phyloP scores from a whole-genome alignment of 1,284 basidiomycete genomes.

The Porphyrellus sp. region DNA sequence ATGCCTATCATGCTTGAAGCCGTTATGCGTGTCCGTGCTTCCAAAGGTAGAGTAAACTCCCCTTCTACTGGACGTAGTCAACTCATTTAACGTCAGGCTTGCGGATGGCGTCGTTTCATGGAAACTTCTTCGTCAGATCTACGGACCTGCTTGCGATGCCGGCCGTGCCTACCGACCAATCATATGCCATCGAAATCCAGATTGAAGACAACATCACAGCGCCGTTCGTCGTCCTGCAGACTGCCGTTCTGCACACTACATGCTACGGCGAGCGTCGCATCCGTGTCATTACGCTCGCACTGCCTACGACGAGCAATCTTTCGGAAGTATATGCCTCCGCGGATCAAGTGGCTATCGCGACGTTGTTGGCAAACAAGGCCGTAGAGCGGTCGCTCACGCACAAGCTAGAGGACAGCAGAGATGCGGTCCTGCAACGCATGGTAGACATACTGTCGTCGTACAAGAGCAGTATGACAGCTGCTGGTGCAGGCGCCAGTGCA shows the following conservation, averaged over 20 bases:
- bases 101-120: slow-evolving; percentile 97
- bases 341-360: slow-evolving; percentile 90
- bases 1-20: slow-evolving; percentile 97
- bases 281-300: slow-evolving; percentile 89
- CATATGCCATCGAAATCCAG: slow-evolving; percentile 95
- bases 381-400: slow-evolving; percentile 90
- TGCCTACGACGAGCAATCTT: slow-evolving; percentile 90
- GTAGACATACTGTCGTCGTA: slow-evolving; percentile 90
- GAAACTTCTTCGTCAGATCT: slow-evolving; percentile 98
- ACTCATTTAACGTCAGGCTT: slow-evolving; percentile 53
- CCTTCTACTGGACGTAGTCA: neutral
- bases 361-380: slow-evolving; percentile 93
- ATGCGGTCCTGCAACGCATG: slow-evolving; percentile 87
- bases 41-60: slow-evolving; percentile 57
- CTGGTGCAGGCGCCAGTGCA: slow-evolving; percentile 90
- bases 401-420: slow-evolving; percentile 92
- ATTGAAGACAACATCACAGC: slow-evolving; percentile 94
- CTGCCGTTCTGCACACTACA: slow-evolving; percentile 93
- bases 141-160: slow-evolving; percentile 97
- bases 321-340: slow-evolving; percentile 94
- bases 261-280: slow-evolving; percentile 96
- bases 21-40: slow-evolving; percentile 95
- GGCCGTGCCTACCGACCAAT: slow-evolving; percentile 94
- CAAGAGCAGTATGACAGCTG: slow-evolving; percentile 95
- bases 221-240: slow-evolving; percentile 95